Conservation (phyloP, 1,284 basidiomycete genomes). For the Cutaneotrichosporon sp. region DNA sequence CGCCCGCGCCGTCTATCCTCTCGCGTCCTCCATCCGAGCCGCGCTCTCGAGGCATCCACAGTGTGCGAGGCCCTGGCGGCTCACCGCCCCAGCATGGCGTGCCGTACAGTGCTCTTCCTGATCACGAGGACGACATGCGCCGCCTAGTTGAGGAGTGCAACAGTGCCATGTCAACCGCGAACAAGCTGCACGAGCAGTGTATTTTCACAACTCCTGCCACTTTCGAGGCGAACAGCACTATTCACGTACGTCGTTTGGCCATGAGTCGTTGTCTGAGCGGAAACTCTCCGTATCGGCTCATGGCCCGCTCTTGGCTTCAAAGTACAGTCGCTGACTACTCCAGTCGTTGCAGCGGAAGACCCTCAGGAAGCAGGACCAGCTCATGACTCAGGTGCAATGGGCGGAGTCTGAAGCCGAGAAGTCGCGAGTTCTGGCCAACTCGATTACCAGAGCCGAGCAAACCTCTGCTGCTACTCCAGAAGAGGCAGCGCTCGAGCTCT, state of each 20-base stretch:
- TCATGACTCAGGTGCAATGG: conserved; percentile 50
- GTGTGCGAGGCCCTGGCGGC: not conserved
- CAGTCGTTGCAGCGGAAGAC: conserved; percentile 49
- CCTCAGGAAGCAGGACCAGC: conserved; percentile 44
- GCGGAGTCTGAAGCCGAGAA: conserved; percentile 48
- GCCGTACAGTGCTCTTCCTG: conserved; percentile 31
- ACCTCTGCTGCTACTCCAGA: conserved; percentile 20
- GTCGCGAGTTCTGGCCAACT: conserved; percentile 29
- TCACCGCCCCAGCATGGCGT: conserved; percentile 17
- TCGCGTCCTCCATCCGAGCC: conserved; percentile 9
- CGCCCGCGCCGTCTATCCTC: conserved; percentile 5
- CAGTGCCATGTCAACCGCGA: conserved; percentile 37
- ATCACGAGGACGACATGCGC: conserved; percentile 37
- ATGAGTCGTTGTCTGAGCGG: too few species aligned
- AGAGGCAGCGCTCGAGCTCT: conserved; percentile 36
- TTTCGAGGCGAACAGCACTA: conserved; percentile 32
- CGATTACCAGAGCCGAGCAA: not conserved
- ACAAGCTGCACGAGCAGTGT: conserved; percentile 37
- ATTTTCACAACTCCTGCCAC: conserved; percentile 36
- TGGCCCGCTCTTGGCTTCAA: too few species aligned
- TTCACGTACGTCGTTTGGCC: conserved; percentile 41
- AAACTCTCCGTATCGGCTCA: too few species aligned
- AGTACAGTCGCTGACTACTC: not conserved
- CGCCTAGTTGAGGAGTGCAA: conserved; percentile 39
- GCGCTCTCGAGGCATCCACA: not conserved